These are phyloP conservation scores for Mycena sp. DNA, from an alignment of 1,284 basidiomycete species.

Conservation along the genomic window DNA sequence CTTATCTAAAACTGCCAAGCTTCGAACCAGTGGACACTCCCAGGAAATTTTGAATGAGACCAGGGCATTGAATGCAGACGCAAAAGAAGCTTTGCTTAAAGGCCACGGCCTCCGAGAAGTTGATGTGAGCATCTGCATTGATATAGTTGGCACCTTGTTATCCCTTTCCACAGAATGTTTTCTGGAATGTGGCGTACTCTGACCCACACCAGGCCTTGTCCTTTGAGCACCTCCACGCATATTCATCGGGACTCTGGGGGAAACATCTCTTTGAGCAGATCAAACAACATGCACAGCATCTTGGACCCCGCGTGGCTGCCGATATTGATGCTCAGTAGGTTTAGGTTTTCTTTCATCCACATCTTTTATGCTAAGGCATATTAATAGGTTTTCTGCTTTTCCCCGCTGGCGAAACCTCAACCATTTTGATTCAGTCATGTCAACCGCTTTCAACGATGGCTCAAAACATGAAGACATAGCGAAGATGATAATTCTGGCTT, in stretches of 20 bases:
- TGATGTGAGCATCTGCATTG: no score
- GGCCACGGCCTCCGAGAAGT: no score
- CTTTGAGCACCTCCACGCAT: slow-evolving; percentile 8
- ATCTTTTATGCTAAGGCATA: neutral
- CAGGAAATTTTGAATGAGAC: no score
- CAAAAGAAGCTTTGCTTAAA: no score
- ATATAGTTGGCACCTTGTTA: no score
- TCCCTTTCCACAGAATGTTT: slow-evolving; percentile 5
- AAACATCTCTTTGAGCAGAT: slow-evolving; percentile 2
- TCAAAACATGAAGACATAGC: slow-evolving; percentile 34
- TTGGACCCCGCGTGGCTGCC: neutral
- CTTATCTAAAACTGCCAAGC: neutral
- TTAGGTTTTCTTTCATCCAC: neutral
- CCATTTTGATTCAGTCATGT: neutral
- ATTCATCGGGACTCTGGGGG: slow-evolving; percentile 5
- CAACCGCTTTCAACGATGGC: slow-evolving; percentile 1
- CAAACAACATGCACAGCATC: neutral
- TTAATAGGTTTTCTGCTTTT: neutral
- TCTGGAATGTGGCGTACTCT: neutral
- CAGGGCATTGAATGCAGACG: no score
- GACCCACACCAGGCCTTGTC: slow-evolving; percentile 10
- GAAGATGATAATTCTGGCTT: slow-evolving; percentile 44
- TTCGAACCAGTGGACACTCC: neutral
- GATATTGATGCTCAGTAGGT: neutral
- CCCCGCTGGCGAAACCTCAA: neutral